Evolutionary conservation across 768 basidiomycete genomes (phyloP), one percentile per base, ranked within the genome.

Genomic region (Dioszegia crocea): DNA sequence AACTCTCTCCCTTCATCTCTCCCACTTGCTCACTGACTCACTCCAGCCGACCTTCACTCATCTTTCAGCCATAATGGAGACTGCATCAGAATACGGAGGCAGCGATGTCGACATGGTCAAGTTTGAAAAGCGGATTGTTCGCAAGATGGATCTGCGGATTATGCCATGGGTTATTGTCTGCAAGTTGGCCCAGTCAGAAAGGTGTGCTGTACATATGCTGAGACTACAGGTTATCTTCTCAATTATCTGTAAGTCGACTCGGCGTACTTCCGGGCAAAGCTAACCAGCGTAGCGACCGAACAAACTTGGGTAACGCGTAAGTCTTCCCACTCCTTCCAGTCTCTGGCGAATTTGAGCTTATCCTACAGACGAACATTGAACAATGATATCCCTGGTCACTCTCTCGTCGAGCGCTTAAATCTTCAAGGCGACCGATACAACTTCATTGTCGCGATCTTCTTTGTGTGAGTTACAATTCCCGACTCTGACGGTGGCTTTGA

Each of bases 381-480:
- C 60, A 69, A 69, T 29, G 67, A 69, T 40, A 61, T 64, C 33
- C 64, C 61, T 1, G 65, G 65, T 6, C 62, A 66, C 29, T 70
- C 68, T 9, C 57, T 66, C 2, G 57, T 64, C 21, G 63, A 66
- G 54, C 59, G 57, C 5, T 59, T 69, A 33, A 53, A 66, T 19
- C 47, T 69, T 4, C 31, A 54, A 21, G 64, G 64, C 3, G 64
- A 69, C 36, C 27, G 63, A 24, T 70, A 70, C 43, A 63, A 61
- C 51, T 38, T 70, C 45, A 44, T 70, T 12, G 65, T 66, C 2
- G 68, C 65, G 9, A 66, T 70, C 43, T 70, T 70, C 61, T 70
- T 70, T 52, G 45, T 66, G 63, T 67, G 29, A 50, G 66, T 46
- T 8, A 1, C 14, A 29, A 12, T 17, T 16, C 44, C 36, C 33